Base-by-base conservation (phyloP, 352 stramenopile species). In the Globisporangium lucens region DNA sequence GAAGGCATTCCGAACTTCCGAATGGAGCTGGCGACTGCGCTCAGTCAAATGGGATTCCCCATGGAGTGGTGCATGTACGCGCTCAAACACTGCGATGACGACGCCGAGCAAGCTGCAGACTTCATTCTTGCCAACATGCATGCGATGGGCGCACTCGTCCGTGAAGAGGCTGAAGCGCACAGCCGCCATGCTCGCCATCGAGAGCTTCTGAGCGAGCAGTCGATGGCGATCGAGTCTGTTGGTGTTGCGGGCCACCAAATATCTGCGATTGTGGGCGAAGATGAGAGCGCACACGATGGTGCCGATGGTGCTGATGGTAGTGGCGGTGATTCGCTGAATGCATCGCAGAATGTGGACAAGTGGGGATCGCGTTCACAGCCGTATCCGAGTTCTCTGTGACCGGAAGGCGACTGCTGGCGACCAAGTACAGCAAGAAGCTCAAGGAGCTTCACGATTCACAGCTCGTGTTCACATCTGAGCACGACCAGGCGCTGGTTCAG, bases 41-140 rank as follows among this genome's bases (percentile, higher is more conserved):
- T 96, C 6, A 94, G 80, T 61, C 83, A 94, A 66, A 94, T 96
- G 87, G 89, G 89, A 0, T 95, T 96, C 62, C 84, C 85, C 0
- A 92, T 96, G 78, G 87, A 96, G 10, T 95, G 87, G 87, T 96
- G 87, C 53, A 68, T 96, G 4, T 94, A 94, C 55, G 87, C 89
- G 36, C 59, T 95, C 3, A 78, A 79, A 24, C 85, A 94, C 51
- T 94, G 89, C 67, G 85, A 95, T 59, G 89, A 96, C 38, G 87
- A 96, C 68, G 77, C 83, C 0, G 87, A 95, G 51, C 78, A 92
- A 60, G 84, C 87, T 9, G 85, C 85, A 0, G 87, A 96, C 65
- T 96, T 87, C 33, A 91, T 96, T 69, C 70, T 96, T 4, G 79
- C 82, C 20, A 94, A 96, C 70, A 91, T 94, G 82, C 75, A 95